Evolutionary conservation across 345 rosid species (phyloP).

Genomic region (Cardamine chenopodiifolia): DNA sequence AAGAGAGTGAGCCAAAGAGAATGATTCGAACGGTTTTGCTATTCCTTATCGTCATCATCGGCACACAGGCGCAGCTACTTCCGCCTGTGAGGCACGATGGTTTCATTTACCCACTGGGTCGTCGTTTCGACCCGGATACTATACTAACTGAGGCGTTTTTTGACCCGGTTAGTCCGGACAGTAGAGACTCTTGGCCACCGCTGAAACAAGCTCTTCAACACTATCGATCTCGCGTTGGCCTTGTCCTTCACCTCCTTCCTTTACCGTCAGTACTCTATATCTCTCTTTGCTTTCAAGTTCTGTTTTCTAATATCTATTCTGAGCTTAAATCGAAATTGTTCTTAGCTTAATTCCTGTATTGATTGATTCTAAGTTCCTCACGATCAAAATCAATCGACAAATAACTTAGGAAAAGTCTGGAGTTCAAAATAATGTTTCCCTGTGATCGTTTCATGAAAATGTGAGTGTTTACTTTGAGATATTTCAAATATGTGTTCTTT

Average conservation of each 20-base stretch:
- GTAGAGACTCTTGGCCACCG: slow-evolving; percentile 42
- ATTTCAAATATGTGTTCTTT: neutral
- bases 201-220: slow-evolving; percentile 35
- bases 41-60: neutral
- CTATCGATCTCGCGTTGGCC: slow-evolving; percentile 39
- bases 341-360: neutral
- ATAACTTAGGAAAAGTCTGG: neutral
- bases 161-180: slow-evolving; percentile 44
- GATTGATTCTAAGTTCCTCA: neutral
- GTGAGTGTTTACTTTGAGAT: neutral
- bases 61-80: slow-evolving; percentile 26
- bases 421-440: neutral
- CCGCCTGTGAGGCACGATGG: slow-evolving; percentile 44
- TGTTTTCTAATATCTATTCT: neutral
- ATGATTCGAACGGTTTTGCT: slow-evolving; percentile 30
- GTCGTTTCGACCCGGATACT: slow-evolving; percentile 35
- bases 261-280: slow-evolving; percentile 38
- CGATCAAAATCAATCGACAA: neutral
- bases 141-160: slow-evolving; percentile 38
- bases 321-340: neutral
- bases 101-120: slow-evolving; percentile 37
- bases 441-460: neutral
- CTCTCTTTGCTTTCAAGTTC: neutral
- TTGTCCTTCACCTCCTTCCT: slow-evolving; percentile 43
- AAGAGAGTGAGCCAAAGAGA: slow-evolving; percentile 12